Base-by-base conservation (phyloP, 78 protist genomes). In the Dictyostelium firmibasis region DNA sequence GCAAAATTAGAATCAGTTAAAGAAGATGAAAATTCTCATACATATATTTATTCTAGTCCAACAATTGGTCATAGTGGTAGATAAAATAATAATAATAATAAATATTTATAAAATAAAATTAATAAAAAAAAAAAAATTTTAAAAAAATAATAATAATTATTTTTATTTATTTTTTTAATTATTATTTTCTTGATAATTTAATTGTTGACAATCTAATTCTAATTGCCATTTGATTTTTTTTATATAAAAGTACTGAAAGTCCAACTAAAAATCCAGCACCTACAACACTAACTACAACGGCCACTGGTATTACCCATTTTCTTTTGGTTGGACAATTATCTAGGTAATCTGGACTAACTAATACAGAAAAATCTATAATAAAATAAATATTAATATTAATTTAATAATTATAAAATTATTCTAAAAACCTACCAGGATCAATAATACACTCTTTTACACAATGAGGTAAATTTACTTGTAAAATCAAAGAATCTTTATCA, bases 1-100 rank as follows among this genome's bases (percentile, higher is more conserved):
- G 79, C 79, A 29, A 72, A 72, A 33, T 72, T 72, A 72, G 35
- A 72, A 72, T 72, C 79, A 4, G 11, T 72, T 33, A 72, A 72
- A 72, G 79, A 72, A 72, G 79, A 72, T 72, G 33, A 41, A 72
- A 72, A 72, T 16, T 72, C 79, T 72, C 79, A 72, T 72, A 72
- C 79, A 6, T 72, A 72, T 72, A 72, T 72, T 33, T 72, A 72
- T 72, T 72, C 79, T 27, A 72, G 79, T 31, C 79, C 79, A 3
- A 16, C 79, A 72, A 72, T 72, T 72, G 79, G 79, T 72, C 79
- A 72, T 72, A 35, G 79, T 72, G 23, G 44, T 33, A 72, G 79
- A 72, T 72, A 72, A 72, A 33, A 27, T 10, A 31, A 72, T 72
- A 27, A 72, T 13, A 14, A 33, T 10, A 33, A 72, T 29, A 70